Conservation (phyloP, 2,329 filamentous ascomycete genomes). For the Talaromyces sp. region DNA sequence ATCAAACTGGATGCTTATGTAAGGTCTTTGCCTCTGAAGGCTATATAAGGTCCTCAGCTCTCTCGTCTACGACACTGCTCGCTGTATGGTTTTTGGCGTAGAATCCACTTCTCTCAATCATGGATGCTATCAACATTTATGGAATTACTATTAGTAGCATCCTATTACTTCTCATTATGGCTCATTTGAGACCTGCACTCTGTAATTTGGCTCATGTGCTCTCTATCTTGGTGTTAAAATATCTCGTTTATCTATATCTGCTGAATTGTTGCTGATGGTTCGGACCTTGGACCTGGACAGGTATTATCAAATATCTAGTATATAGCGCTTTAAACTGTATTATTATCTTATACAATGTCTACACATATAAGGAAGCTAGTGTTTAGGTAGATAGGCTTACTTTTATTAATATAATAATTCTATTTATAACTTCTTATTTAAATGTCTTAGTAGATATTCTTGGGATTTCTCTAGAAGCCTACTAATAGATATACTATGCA, state of each 20-base stretch:
- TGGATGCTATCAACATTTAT: background rate
- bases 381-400: conserved; percentile 20
- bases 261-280: conserved; percentile 20
- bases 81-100: background rate
- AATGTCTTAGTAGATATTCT: conserved; percentile 22
- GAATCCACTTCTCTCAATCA: background rate
- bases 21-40: background rate
- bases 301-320: conserved; percentile 18
- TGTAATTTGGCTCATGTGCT: background rate
- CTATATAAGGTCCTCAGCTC: background rate
- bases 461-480: conserved; percentile 19
- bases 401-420: conserved; percentile 25
- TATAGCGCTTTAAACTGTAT: background rate
- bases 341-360: background rate
- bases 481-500: conserved; percentile 21
- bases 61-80: background rate
- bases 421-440: conserved; percentile 22
- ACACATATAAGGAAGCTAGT: background rate
- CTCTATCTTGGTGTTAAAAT: background rate
- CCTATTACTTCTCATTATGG: background rate
- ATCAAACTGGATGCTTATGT: background rate
- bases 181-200: background rate
- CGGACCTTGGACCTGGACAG: conserved; percentile 21
- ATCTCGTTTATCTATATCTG: conserved; percentile 22
- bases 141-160: background rate